Evolutionary conservation across 306 rosid genomes (phyloP).

Genomic region (Gillenia trifoliata): DNA sequence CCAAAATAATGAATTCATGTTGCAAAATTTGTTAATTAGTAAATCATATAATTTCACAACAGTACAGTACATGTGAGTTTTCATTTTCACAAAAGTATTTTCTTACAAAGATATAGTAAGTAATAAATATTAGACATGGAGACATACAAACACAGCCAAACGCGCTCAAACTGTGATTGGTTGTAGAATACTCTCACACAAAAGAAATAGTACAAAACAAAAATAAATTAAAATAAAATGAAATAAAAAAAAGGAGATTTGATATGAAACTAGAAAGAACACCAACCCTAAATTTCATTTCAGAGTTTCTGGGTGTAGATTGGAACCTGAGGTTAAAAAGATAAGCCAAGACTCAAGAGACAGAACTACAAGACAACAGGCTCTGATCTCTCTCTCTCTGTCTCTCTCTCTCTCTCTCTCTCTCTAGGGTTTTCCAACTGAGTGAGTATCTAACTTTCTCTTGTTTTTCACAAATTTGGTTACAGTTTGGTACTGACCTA

Average conservation of each 20-base stretch:
- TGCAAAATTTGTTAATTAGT: background rate
- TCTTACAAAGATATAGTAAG: background rate
- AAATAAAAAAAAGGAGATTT: conserved; percentile 25
- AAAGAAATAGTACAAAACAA: conserved; percentile 21
- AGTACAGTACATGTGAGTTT: background rate
- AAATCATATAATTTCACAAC: background rate
- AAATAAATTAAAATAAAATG: background rate
- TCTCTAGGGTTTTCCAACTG: conserved; percentile 36
- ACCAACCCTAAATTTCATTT: conserved; percentile 48
- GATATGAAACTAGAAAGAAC: conserved; percentile 52
- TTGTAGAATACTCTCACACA: background rate
- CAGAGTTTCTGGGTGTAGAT: conserved; percentile 36
- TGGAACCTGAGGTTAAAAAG: conserved; percentile 37
- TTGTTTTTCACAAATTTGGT: conserved; percentile 58
- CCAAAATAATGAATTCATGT: background rate
- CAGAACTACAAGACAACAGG: conserved; percentile 14
- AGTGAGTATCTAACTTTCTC: conserved; percentile 31
- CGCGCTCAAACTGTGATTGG: background rate
- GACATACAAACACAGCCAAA: background rate
- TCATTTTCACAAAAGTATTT: background rate
- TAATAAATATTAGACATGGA: background rate
- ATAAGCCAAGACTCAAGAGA: background rate
- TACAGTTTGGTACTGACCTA: conserved; percentile 40
- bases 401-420: conserved; percentile 15
- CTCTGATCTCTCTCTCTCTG: conserved; percentile 10